Evolutionary conservation across 129 eudicot species (phyloP).

Genomic region (Saposhnikovia divaricata): DNA sequence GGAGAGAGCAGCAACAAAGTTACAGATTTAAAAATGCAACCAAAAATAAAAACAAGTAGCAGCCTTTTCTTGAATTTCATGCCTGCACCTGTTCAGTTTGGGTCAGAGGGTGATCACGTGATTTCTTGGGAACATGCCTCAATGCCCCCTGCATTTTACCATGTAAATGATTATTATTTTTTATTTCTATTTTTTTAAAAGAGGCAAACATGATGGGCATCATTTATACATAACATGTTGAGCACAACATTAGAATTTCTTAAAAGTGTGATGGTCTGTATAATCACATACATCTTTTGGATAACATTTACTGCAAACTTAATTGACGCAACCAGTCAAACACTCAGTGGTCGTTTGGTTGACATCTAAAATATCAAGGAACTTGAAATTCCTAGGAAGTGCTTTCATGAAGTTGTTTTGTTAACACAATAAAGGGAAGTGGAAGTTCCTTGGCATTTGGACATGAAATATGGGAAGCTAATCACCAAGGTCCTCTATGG

Average conservation of each 20-base stretch:
- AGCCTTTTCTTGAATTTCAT: background rate
- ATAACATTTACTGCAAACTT: background rate
- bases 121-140: conserved; percentile 7
- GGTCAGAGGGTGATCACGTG: conserved; percentile 2
- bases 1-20: background rate
- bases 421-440: too few relatives aligned
- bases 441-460: too few relatives aligned
- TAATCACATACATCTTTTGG: background rate
- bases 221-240: background rate
- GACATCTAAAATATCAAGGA: too few relatives aligned
- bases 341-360: background rate
- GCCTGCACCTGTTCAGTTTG: conserved; percentile 4
- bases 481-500: too few relatives aligned
- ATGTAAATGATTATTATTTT: background rate
- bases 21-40: background rate
- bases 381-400: too few relatives aligned
- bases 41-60: background rate
- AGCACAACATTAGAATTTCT: background rate
- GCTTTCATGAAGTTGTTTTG: too few relatives aligned
- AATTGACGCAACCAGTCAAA: background rate
- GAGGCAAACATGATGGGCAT: background rate
- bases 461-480: too few relatives aligned
- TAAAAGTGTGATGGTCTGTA: background rate
- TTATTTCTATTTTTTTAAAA: too few relatives aligned
- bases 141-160: conserved; percentile 1